A percentile compares a stretch with the other conserved stretches of the same genome.
Conservation (phyloP, 169 alveolate species). For the Amoebophrya sp. region DNA sequence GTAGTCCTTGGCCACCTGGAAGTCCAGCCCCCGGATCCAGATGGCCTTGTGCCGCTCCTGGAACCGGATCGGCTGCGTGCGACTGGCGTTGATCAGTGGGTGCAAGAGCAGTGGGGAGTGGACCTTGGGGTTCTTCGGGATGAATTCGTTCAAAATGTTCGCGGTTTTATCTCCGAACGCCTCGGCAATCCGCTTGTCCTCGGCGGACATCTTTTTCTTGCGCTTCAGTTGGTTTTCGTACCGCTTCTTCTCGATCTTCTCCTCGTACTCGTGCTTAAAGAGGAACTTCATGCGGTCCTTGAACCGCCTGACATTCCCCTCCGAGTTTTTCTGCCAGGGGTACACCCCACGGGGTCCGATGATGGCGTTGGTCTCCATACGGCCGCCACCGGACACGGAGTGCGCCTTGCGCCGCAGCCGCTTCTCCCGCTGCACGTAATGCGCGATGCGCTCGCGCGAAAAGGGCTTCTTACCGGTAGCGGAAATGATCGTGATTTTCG, state of each 20-base stretch:
- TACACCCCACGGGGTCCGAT: not conserved
- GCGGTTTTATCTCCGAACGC: too few species aligned
- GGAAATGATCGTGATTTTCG: too few species aligned
- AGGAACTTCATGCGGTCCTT: not conserved
- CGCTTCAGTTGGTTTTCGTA: too few species aligned
- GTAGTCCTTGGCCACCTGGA: not conserved
- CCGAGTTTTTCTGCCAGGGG: not conserved
- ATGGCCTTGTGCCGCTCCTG: not conserved
- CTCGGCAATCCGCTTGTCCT: too few species aligned
- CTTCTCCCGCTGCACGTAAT: not conserved
- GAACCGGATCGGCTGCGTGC: not conserved
- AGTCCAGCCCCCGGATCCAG: not conserved
- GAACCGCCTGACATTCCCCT: not conserved
- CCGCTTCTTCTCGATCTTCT: not conserved
- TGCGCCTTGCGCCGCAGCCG: constrained; percentile 15
- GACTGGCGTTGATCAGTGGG: not conserved
- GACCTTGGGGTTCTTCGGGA: not conserved
- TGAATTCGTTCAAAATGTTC: too few species aligned
- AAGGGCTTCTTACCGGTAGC: too few species aligned
- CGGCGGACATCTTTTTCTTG: too few species aligned
- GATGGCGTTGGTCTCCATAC: not conserved
- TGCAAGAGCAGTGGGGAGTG: not conserved
- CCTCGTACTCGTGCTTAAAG: not conserved
- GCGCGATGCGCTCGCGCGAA: not conserved
- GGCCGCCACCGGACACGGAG: not conserved